A percentile compares a stretch with the other conserved stretches of the same genome.
Conservation (phyloP, 164 flowering plant genomes). For the Kingdonia uniflora region DNA sequence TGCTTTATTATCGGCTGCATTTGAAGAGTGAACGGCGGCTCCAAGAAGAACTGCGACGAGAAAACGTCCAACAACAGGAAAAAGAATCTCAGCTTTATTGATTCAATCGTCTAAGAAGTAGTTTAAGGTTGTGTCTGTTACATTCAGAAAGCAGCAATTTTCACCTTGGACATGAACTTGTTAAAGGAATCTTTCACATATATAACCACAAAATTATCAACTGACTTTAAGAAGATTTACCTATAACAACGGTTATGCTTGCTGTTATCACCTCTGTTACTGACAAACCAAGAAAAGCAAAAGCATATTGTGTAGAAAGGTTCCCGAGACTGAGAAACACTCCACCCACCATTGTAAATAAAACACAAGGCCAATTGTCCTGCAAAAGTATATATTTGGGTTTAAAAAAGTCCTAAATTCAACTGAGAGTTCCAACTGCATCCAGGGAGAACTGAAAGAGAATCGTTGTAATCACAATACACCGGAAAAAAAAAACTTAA, state of each 20-base stretch:
- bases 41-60: slow-evolving; percentile 65
- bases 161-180: neutral
- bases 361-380: slow-evolving; percentile 65
- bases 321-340: slow-evolving; percentile 64
- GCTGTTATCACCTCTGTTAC: slow-evolving; percentile 60
- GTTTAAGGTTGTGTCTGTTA: slow-evolving; percentile 68
- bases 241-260: slow-evolving; percentile 75
- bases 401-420: too few relatives aligned
- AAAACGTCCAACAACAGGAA: slow-evolving; percentile 80
- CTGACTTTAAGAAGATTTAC: slow-evolving; percentile 21
- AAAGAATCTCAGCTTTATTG: slow-evolving; percentile 71
- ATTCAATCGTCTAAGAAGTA: slow-evolving; percentile 73
- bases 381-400: slow-evolving; percentile 19
- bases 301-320: slow-evolving; percentile 68
- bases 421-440: too few relatives aligned
- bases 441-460: too few relatives aligned
- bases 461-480: too few relatives aligned
- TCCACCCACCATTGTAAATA: slow-evolving; percentile 81
- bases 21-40: slow-evolving; percentile 62
- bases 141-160: slow-evolving; percentile 1
- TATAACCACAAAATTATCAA: too few relatives aligned
- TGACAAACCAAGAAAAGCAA: slow-evolving; percentile 74
- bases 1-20: slow-evolving; percentile 46
- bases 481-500: too few relatives aligned
- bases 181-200: neutral